Evolutionary conservation across 495 filamentous ascomycete genomes (phyloP).

Genomic region (Sphaerosporella brunnea): DNA sequence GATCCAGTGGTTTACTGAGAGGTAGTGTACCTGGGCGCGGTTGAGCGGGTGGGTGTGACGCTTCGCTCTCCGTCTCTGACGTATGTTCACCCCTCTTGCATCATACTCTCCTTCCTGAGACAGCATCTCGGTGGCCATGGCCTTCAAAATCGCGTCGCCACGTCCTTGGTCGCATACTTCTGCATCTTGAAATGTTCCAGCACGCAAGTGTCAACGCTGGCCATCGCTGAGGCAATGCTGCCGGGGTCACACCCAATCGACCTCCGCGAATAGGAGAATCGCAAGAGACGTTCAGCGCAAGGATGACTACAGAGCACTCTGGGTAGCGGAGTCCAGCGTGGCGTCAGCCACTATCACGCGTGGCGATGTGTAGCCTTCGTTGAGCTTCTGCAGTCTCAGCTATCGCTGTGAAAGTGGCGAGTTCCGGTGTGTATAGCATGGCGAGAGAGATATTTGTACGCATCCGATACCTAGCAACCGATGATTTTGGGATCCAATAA

Average conservation of each 20-base stretch:
- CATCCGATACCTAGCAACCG: neutral
- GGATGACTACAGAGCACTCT: slow-evolving; percentile 2
- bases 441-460: neutral
- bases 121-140: neutral
- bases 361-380: neutral
- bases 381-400: neutral
- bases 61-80: no score
- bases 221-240: neutral
- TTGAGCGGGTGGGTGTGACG: no score
- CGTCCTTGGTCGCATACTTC: neutral
- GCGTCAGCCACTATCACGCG: neutral
- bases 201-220: neutral
- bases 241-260: slow-evolving; percentile 6
- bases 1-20: no score
- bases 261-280: neutral
- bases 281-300: neutral
- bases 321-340: neutral
- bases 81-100: no score
- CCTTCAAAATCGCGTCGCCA: neutral
- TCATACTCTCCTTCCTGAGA: neutral
- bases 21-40: no score
- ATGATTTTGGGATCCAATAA: neutral
- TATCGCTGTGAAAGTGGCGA: neutral
- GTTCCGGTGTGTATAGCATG: neutral
- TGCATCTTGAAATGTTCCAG: neutral